Conservation (phyloP, 192 early-diverging fungal genomes). For the Coemansia reversa region DNA sequence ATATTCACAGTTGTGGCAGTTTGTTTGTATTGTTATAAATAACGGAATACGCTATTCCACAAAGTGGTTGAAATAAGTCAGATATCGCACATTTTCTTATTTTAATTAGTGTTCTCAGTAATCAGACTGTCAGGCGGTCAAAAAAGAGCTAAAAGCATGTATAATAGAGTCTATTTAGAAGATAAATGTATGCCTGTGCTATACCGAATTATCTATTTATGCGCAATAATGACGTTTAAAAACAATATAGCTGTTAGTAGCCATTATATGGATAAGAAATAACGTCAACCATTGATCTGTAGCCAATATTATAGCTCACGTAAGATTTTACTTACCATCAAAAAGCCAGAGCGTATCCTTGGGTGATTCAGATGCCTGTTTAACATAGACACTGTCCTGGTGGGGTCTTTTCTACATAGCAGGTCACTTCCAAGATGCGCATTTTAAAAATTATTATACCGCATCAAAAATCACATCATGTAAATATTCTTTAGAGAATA, state of each 20-base stretch:
- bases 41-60: neutral
- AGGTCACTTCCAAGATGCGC: neutral
- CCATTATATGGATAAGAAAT: neutral
- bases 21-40: neutral
- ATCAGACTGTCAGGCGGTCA: neutral
- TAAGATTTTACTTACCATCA: slow-evolving; percentile 27
- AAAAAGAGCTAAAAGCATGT: neutral
- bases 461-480: neutral
- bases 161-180: neutral
- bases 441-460: neutral
- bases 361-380: slow-evolving; percentile 42
- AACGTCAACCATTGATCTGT: neutral
- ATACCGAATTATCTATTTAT: neutral
- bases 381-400: slow-evolving; percentile 34
- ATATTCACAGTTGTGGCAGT: too few species aligned
- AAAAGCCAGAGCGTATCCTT: slow-evolving; percentile 51
- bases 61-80: neutral
- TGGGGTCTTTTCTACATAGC: slow-evolving; percentile 34
- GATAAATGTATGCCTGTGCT: neutral
- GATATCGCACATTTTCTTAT: neutral
- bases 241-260: too few species aligned
- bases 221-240: neutral
- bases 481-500: neutral
- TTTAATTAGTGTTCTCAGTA: neutral
- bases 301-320: neutral